Conservation (phyloP, 768 basidiomycete genomes). For the Lactifluus echinatus region DNA sequence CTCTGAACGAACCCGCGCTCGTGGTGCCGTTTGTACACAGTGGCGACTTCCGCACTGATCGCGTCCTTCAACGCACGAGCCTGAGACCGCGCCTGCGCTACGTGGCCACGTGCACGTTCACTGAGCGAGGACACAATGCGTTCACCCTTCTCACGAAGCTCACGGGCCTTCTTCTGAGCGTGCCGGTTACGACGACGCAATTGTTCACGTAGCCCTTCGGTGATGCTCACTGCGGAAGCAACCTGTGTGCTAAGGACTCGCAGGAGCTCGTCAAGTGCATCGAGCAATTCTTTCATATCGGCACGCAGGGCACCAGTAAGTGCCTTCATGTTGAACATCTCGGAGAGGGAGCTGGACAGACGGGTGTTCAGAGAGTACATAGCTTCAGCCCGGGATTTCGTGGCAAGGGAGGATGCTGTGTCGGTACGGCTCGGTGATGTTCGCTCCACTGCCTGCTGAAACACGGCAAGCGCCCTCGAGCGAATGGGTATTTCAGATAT, state of each 20-base stretch:
- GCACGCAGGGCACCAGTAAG: conserved; percentile 34
- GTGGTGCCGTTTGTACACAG: conserved; percentile 5
- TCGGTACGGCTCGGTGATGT: not conserved
- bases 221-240: conserved; percentile 8
- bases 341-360: conserved; percentile 41
- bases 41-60: conserved; percentile 5
- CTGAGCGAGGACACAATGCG: conserved; percentile 23
- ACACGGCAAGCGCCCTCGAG: conserved; percentile 18
- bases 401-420: not conserved
- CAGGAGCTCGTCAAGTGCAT: conserved; percentile 51
- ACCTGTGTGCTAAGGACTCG: conserved; percentile 22
- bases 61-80: conserved; percentile 24
- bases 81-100: conserved; percentile 24
- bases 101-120: conserved; percentile 22
- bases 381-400: not conserved
- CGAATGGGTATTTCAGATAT: conserved; percentile 10
- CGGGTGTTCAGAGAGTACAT: conserved; percentile 33
- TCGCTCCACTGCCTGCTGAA: conserved; percentile 1
- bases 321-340: conserved; percentile 38
- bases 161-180: conserved; percentile 25
- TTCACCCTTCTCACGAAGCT: conserved; percentile 26
- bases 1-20: conserved; percentile 3
- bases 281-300: conserved; percentile 49
- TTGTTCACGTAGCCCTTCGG: conserved; percentile 19
- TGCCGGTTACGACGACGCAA: conserved; percentile 25